Conservation (phyloP, 495 filamentous ascomycete genomes). For the Bacidia rubella region DNA sequence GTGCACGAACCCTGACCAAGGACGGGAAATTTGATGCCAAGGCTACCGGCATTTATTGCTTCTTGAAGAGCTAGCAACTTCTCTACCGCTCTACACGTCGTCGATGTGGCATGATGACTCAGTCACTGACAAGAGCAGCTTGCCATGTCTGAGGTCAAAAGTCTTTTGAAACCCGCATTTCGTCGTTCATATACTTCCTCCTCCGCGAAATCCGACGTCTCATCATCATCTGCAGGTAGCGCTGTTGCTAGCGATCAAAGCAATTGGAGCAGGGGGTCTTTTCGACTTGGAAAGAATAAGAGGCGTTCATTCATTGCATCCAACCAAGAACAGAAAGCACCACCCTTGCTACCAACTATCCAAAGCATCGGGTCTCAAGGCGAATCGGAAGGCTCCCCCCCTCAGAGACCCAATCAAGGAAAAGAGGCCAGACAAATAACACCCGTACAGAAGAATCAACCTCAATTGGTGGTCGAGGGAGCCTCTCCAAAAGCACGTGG, state of each 20-base stretch:
- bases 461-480: conserved; percentile 14
- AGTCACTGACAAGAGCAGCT: not conserved
- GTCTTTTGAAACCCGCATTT: conserved; percentile 17
- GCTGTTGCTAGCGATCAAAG: conserved; percentile 5
- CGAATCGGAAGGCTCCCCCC: not conserved
- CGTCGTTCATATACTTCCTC: conserved; percentile 16
- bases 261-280: conserved; percentile 11
- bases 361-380: conserved; percentile 4
- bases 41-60: too few relatives aligned
- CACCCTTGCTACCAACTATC: not conserved
- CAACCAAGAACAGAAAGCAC: conserved; percentile 9
- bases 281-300: conserved; percentile 10
- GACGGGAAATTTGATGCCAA: too few relatives aligned
- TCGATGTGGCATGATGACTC: not conserved
- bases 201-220: conserved; percentile 11
- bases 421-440: conserved; percentile 10
- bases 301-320: conserved; percentile 8
- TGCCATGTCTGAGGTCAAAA: conserved; percentile 15
- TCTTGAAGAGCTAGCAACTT: not conserved
- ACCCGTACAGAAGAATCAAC: conserved; percentile 8
- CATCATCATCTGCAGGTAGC: conserved; percentile 2
- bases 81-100: not conserved
- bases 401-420: conserved; percentile 11
- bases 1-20: too few relatives aligned
- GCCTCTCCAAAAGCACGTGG: conserved; percentile 12